phyloP scores from a whole-genome alignment of 2,329 filamentous ascomycete species.

The Chalaropsis thielavioides region DNA sequence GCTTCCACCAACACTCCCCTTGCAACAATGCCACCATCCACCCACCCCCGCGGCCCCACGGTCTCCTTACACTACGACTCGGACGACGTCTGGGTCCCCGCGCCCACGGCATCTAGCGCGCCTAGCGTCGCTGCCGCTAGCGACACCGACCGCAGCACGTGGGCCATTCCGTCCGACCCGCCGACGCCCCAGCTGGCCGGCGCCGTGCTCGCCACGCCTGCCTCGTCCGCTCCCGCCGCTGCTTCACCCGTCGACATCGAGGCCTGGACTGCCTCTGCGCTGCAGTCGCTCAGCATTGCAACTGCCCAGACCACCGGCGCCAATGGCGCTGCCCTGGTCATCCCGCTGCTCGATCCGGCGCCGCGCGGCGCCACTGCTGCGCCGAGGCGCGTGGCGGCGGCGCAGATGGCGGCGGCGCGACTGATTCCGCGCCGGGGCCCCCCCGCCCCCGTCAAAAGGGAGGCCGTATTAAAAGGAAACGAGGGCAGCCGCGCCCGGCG shows the following conservation, averaged over 20 bases:
- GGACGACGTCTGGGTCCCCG: constrained; percentile 7
- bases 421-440: constrained; percentile 31
- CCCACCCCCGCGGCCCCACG: not conserved
- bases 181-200: constrained; percentile 7
- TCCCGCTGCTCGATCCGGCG: constrained; percentile 53
- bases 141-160: constrained; percentile 7
- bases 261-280: constrained; percentile 48
- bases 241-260: constrained; percentile 40
- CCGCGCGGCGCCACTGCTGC: not conserved
- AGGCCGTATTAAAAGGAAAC: constrained; percentile 72
- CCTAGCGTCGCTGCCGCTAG: not conserved
- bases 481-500: constrained; percentile 76
- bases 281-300: constrained; percentile 41
- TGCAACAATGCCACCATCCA: not conserved
- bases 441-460: constrained; percentile 43
- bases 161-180: constrained; percentile 16
- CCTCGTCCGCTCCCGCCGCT: not conserved
- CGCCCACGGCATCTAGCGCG: not conserved
- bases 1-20: not conserved
- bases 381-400: not conserved
- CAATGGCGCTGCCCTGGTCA: constrained; percentile 47
- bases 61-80: constrained; percentile 6
- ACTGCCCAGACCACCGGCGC: constrained; percentile 41
- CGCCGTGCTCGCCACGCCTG: not conserved
- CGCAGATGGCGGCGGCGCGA: not conserved